Conservation (phyloP, 495 filamentous ascomycete species). For the Aspergillus nidulans region DNA sequence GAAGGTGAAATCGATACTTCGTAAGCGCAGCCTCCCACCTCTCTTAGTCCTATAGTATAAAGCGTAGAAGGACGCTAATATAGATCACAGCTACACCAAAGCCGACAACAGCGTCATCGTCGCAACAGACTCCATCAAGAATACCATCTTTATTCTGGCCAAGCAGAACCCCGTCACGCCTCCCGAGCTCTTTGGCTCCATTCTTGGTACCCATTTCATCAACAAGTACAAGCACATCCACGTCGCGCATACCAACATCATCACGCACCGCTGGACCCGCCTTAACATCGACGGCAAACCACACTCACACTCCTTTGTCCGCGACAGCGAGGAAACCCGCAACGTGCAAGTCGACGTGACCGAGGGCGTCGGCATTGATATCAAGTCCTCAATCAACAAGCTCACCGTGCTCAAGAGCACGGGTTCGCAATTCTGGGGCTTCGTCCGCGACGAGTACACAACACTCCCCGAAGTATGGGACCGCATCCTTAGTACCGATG, state of each 20-base stretch:
- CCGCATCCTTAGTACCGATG: constrained; percentile 89
- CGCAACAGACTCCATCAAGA: constrained; percentile 97
- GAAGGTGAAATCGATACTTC: constrained; percentile 89
- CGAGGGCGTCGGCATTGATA: constrained; percentile 61
- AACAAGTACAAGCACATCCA: constrained; percentile 83
- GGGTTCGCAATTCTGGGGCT: constrained; percentile 94
- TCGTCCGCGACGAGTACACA: constrained; percentile 88
- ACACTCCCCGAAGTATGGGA: constrained; percentile 88
- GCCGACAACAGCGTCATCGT: constrained; percentile 96
- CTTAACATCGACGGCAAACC: constrained; percentile 82
- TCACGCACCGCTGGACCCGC: constrained; percentile 88
- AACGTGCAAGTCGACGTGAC: constrained; percentile 44
- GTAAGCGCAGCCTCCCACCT: constrained; percentile 42
- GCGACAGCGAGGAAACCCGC: constrained; percentile 84
- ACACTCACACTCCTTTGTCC: constrained; percentile 94
- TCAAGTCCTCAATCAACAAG: constrained; percentile 66
- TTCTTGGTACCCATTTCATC: constrained; percentile 82
- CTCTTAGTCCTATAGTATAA: neutral
- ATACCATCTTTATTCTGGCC: constrained; percentile 90
- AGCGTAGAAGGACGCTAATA: constrained; percentile 9
- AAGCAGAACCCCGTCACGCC: constrained; percentile 92
- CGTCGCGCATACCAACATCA: constrained; percentile 71
- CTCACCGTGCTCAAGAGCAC: constrained; percentile 94
- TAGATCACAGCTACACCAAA: constrained; percentile 65
- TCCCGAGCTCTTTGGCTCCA: constrained; percentile 85